Base-by-base conservation (phyloP, 768 basidiomycete species). In the Termitomyces sp. region DNA sequence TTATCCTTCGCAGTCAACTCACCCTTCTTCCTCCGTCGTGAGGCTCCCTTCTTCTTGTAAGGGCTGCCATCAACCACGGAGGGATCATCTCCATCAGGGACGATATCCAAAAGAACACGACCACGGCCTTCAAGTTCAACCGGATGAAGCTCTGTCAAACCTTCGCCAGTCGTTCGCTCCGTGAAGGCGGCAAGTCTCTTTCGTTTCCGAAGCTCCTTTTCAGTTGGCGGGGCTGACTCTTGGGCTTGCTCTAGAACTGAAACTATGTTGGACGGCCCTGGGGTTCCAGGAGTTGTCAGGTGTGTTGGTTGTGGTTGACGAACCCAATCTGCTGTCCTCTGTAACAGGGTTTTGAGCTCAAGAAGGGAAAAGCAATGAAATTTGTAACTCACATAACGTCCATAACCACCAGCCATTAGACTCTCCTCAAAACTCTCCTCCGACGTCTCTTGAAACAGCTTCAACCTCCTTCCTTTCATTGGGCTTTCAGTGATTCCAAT, bases 381-480 rank as follows among this genome's bases (percentile, higher is more conserved):
- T 56, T 32, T 38, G 11, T 48, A 54, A 21, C 84, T 70, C 68
- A 86, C 89, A 69, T 90, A 91, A 59, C 80, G 80, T 1, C 85
- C 87, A 69, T 91, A 91, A 8, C 90, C 89, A 31, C 89, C 88
- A 19, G 88, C 89, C 82, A 90, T 89, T 41, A 91, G 68, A 62
- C 88, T 88, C 71, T 92, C 89, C 64, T 92, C 90, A 63, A 92
- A 91, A 64, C 89, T 91, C 70, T 89, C 88, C 45, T 89, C 88
- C 4, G 86, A 87, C 0, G 89, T 90, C 71, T 90, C 88, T 68
- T 90, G 89, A 68, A 91, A 92, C 40, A 92, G 69, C 61, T 83
- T 85, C 35, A 91, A 73, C 50, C 89, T 77, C 56, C 90, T 76
- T 1, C 90, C 90, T 71, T 87, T 90, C 54, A 76, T 69, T 0